Conservation (phyloP, 2,329 filamentous ascomycete genomes). For the Aspergillus uvarum region DNA sequence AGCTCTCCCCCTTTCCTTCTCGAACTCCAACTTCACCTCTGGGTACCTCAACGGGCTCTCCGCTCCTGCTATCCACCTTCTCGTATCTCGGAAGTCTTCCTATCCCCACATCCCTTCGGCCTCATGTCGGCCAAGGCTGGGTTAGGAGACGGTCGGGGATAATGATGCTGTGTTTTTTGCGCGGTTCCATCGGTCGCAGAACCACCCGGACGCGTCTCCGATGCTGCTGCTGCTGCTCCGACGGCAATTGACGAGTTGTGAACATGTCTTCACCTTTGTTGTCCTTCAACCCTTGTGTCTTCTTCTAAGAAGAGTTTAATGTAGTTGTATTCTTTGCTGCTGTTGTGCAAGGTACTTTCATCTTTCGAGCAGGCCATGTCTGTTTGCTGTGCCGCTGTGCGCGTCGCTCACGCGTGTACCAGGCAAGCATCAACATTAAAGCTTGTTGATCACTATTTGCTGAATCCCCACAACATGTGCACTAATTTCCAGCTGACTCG, state of each 20-base stretch:
- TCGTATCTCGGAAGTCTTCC: conserved; percentile 12
- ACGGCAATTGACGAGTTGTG: not conserved
- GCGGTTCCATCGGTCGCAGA: conserved; percentile 28
- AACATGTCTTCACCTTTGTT: not conserved
- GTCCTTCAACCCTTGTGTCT: not conserved
- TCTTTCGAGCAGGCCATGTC: conserved; percentile 9
- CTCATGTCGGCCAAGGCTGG: conserved; percentile 14
- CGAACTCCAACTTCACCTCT: conserved; percentile 18
- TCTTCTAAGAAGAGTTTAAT: not conserved
- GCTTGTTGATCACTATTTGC: not conserved
- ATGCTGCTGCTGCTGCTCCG: conserved; percentile 10
- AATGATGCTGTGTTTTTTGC: conserved; percentile 20
- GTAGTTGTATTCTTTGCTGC: not conserved
- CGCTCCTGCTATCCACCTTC: not conserved
- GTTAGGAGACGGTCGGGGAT: conserved; percentile 12
- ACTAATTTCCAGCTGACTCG: not conserved
- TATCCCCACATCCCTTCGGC: conserved; percentile 1
- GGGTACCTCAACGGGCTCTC: not conserved
- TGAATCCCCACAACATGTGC: not conserved
- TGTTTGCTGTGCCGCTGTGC: conserved; percentile 21
- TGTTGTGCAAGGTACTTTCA: not conserved
- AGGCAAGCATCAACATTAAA: not conserved
- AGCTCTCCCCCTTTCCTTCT: conserved; percentile 21
- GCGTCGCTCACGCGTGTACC: conserved; percentile 33
- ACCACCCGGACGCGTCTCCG: conserved; percentile 30